A percentile compares a stretch with the other conserved stretches of the same genome.
phyloP scores from a whole-genome alignment of 257 asterid species.

The Handroanthus guayacan region DNA sequence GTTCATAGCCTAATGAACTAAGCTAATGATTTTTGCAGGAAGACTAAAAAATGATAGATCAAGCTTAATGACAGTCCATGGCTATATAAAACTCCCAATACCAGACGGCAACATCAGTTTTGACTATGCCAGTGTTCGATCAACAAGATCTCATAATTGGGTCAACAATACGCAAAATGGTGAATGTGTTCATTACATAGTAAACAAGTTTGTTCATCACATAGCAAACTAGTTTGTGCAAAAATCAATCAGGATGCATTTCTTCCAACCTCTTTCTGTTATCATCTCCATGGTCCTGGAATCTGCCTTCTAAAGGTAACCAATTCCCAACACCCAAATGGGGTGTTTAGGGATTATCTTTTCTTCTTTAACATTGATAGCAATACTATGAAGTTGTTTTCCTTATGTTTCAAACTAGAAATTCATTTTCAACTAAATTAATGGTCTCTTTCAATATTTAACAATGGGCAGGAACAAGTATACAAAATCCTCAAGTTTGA shows the following conservation, averaged over 20 bases:
- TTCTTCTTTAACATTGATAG: slow-evolving; percentile 7
- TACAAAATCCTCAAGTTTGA: slow-evolving; percentile 13
- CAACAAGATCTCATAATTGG: neutral
- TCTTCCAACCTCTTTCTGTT: slow-evolving; percentile 27
- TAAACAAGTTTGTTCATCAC: slow-evolving; percentile 21
- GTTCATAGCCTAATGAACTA: neutral
- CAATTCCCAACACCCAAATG: neutral
- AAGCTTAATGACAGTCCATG: slow-evolving; percentile 8
- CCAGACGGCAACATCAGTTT: neutral
- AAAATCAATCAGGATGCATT: neutral
- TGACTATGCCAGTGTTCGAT: neutral
- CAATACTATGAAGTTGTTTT: slow-evolving; percentile 25
- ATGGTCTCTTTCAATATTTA: slow-evolving; percentile 15
- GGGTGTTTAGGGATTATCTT: slow-evolving; percentile 21
- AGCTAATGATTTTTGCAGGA: slow-evolving; percentile 13
- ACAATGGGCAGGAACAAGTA: slow-evolving; percentile 8
- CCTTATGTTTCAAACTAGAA: slow-evolving; percentile 14
- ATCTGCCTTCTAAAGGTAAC: slow-evolving; percentile 6
- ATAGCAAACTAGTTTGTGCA: neutral
- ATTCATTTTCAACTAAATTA: slow-evolving; percentile 2
- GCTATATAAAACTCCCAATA: neutral
- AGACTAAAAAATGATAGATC: slow-evolving; percentile 21
- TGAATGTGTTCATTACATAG: slow-evolving; percentile 14
- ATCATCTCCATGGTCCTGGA: slow-evolving; percentile 1
- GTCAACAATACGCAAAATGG: slow-evolving; percentile 17